These are phyloP conservation scores for Coelastrella sp. DNA, from an alignment of 139 green algal species.

Conservation along the genomic window DNA sequence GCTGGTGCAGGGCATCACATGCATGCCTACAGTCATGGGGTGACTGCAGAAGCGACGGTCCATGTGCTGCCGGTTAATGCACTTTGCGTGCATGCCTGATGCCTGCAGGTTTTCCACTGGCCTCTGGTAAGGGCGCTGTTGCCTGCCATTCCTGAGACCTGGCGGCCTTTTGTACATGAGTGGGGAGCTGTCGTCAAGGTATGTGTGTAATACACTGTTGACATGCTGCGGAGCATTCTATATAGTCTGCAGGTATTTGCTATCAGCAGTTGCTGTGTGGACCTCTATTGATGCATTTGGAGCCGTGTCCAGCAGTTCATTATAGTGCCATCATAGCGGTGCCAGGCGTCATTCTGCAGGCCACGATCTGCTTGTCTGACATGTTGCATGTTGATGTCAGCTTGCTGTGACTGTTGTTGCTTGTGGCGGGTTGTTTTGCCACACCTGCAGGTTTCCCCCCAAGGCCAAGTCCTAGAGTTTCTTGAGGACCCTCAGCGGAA, in stretches of 20 bases:
- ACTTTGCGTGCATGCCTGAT: neutral
- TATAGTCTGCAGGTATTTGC: too few relatives aligned
- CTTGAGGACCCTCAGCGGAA: conserved; percentile 23
- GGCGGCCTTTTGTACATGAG: conserved; percentile 37
- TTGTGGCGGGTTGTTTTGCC: neutral
- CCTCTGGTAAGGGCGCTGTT: conserved; percentile 39
- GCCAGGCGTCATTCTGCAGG: too few relatives aligned
- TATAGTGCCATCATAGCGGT: too few relatives aligned
- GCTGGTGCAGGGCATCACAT: neutral
- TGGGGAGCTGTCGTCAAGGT: conserved; percentile 64
- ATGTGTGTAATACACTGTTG: neutral
- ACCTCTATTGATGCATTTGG: too few relatives aligned
- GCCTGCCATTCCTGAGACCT: conserved; percentile 42
- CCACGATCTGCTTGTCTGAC: too few relatives aligned
- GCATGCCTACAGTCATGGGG: too few relatives aligned
- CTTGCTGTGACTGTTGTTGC: neutral
- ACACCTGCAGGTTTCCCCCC: conserved; percentile 5
- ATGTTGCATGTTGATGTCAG: too few relatives aligned
- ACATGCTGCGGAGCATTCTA: too few relatives aligned
- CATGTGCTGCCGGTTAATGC: too few relatives aligned
- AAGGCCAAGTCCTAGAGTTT: conserved; percentile 32
- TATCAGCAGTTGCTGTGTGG: too few relatives aligned
- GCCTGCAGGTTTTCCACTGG: conserved; percentile 30
- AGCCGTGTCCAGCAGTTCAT: too few relatives aligned
- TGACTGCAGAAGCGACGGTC: too few relatives aligned